Percentiles rank a stretch among this genome's conserved stretches.
phyloP scores from a whole-genome alignment of 139 green algal genomes.

The Chlorella sp. region DNA sequence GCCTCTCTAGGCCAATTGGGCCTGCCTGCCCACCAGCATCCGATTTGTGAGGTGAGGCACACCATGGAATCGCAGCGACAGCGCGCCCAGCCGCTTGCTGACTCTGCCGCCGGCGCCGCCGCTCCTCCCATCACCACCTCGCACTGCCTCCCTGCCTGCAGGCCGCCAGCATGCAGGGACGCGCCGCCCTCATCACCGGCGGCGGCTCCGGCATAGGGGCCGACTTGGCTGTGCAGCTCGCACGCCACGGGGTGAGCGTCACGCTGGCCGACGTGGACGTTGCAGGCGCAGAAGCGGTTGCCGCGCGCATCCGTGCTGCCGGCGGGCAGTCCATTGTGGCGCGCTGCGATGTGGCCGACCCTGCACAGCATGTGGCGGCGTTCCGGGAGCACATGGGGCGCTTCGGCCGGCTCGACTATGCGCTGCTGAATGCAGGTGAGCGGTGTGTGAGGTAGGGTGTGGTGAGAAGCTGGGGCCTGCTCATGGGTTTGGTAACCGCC shows the following conservation, averaged over 20 bases:
- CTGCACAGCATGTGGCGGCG: slow-evolving; percentile 37
- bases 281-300: slow-evolving; percentile 2
- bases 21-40: too few relatives aligned
- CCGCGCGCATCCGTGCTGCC: neutral
- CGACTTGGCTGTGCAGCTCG: slow-evolving; percentile 36
- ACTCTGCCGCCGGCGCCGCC: neutral
- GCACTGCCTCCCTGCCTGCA: too few relatives aligned
- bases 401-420: slow-evolving; percentile 59
- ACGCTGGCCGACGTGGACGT: slow-evolving; percentile 37
- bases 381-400: slow-evolving; percentile 56
- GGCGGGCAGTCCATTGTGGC: neutral
- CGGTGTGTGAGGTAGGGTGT: neutral
- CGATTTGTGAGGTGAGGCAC: too few relatives aligned
- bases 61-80: too few relatives aligned
- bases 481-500: neutral
- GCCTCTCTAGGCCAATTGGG: too few relatives aligned
- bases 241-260: slow-evolving; percentile 34
- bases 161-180: neutral
- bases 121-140: too few relatives aligned
- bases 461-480: neutral
- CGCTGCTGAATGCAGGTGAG: slow-evolving; percentile 77
- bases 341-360: slow-evolving; percentile 51
- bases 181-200: slow-evolving; percentile 41
- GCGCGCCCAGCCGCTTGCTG: neutral
- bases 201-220: slow-evolving; percentile 47